phyloP scores from a whole-genome alignment of 1,284 basidiomycete genomes.

The Vanrija pseudolonga region DNA sequence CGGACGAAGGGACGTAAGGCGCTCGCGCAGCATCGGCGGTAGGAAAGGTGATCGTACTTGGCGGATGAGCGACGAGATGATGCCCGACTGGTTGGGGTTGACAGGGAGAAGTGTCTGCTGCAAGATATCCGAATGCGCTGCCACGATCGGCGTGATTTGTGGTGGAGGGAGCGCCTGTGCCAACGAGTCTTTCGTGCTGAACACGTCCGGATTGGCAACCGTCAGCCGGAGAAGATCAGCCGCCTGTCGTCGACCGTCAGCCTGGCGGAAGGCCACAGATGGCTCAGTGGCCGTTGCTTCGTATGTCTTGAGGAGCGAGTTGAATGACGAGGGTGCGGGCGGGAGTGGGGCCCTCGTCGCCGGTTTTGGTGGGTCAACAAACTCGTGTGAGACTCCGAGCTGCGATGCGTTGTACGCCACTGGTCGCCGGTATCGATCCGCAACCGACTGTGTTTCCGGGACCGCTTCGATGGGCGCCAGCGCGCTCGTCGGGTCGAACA shows the following conservation, averaged over 20 bases:
- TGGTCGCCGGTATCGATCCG: slow-evolving; percentile 33
- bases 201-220: slow-evolving; percentile 33
- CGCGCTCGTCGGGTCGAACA: background rate
- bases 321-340: slow-evolving; percentile 30
- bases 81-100: slow-evolving; percentile 27
- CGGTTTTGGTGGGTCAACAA: slow-evolving; percentile 24
- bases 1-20: slow-evolving; percentile 39
- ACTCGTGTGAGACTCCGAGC: slow-evolving; percentile 25
- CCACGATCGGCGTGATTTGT: slow-evolving; percentile 30
- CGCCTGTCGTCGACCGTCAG: slow-evolving; percentile 31
- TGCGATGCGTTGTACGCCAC: slow-evolving; percentile 34
- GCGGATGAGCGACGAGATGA: slow-evolving; percentile 31
- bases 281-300: slow-evolving; percentile 28
- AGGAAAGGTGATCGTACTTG: slow-evolving; percentile 37
- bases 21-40: slow-evolving; percentile 33
- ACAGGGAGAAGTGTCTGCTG: slow-evolving; percentile 30
- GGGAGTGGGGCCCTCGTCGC: slow-evolving; percentile 3
- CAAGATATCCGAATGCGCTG: slow-evolving; percentile 26
- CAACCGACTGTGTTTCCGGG: slow-evolving; percentile 26
- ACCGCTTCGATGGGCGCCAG: background rate
- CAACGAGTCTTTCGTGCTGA: slow-evolving; percentile 31
- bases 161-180: slow-evolving; percentile 23
- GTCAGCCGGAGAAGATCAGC: slow-evolving; percentile 32
- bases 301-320: slow-evolving; percentile 30
- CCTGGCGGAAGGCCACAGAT: slow-evolving; percentile 31